Percentiles rank a stretch among this genome's conserved stretches.
These are phyloP conservation scores for Teunomyces barrocoloradensis DNA, from an alignment of 805 yeast genomes.

Conservation along the genomic window DNA sequence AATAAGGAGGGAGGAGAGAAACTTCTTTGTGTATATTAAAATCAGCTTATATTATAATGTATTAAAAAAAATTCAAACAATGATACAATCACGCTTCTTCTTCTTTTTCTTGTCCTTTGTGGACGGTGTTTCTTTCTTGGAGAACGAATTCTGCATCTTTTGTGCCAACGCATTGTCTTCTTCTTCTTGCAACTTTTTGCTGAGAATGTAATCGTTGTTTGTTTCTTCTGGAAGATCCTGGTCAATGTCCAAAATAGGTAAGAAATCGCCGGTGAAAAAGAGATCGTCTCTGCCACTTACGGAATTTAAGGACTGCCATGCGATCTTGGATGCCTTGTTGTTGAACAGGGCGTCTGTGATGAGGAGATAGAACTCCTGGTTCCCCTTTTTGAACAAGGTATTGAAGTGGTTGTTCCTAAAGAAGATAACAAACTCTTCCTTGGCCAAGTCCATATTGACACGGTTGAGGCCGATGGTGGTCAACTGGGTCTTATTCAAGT, in stretches of 20 bases:
- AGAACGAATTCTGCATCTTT: constrained; percentile 37
- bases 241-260: constrained; percentile 39
- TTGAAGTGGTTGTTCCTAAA: constrained; percentile 90
- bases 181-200: constrained; percentile 52
- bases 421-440: constrained; percentile 62
- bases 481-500: constrained; percentile 68
- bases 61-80: constrained; percentile 13
- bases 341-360: constrained; percentile 75
- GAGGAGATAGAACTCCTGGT: constrained; percentile 53
- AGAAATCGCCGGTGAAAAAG: constrained; percentile 65
- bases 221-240: constrained; percentile 9
- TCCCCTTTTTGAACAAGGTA: constrained; percentile 57
- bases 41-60: background rate
- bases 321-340: constrained; percentile 38
- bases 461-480: constrained; percentile 62
- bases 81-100: constrained; percentile 19
- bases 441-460: constrained; percentile 43
- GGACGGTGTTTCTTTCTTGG: constrained; percentile 8
- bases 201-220: constrained; percentile 29
- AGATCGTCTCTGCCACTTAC: constrained; percentile 67
- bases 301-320: constrained; percentile 79
- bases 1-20: background rate
- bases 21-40: background rate
- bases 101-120: constrained; percentile 12
- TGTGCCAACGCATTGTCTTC: constrained; percentile 55